Base-by-base conservation (phyloP, 176 grass and related monocot genomes). In the Olyra latifolia region DNA sequence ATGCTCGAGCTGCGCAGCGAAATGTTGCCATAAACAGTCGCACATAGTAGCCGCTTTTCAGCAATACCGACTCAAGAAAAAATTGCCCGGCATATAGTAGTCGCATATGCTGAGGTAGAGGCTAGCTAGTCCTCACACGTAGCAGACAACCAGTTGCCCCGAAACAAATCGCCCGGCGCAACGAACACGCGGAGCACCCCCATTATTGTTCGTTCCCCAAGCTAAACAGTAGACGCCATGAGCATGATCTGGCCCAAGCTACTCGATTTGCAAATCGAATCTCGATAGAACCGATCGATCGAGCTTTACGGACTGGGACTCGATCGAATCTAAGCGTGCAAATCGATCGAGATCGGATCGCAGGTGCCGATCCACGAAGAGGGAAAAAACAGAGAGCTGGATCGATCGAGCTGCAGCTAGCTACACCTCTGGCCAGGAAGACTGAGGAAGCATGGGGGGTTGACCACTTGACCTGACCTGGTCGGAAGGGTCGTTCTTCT, bases 401-500 rank as follows among this genome's bases (percentile, higher is more conserved):
- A 83, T 90, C 72, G 63, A 56, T 48, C 39, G 71, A 83, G 0
- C 62, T 24, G 61, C 40, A 47, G 54, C 56, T 39, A 39, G 17
- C 14, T 16, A 17, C 11, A 5, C 12, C 5, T 52, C 27, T 55
- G 70, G 48, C 16, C 78, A 20, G 63, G 77, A 63, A 59, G 71
- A 39, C n/a, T n/a, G 56, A 43, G 10, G 30, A 84, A 29, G 64
- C 56, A 87, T 15, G n/a, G 85, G 43, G 45, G 27, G 20, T n/a
- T 66, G 41, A 52, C 9, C 19, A n/a, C n/a, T n/a, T 9, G 62
- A 49, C 42, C 27, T 77, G 69, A 98, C 95, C 88, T 94, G 95
- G 69, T 98, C 90, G 38, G 86, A 45, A 27, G 90, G 84, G 46
- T 87, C 90, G 76, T 92, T 90, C 92, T 93, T 98, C 90, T 86